Evolutionary conservation across 495 filamentous ascomycete species (phyloP), one percentile per base, ranked within the genome.

Genomic region (Penicillium pancosmium): DNA sequence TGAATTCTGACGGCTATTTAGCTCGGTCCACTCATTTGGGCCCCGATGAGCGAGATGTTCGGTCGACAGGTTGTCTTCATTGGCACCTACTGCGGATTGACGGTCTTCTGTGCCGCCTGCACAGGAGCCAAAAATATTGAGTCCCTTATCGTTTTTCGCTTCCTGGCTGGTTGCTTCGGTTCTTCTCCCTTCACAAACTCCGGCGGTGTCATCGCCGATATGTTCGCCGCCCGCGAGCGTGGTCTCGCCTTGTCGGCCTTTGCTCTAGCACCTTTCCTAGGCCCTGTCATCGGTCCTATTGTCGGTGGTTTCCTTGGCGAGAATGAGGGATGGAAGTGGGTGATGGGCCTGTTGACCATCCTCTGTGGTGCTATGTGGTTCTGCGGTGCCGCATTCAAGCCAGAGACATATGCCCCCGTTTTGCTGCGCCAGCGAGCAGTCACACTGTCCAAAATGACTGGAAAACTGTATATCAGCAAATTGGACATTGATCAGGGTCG

Each of bases 141-240:
- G 46, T 80, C 83, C 0, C 70, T 92, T 1, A 65, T 91, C 44
- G 76, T 91, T 55, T 78, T 91, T 33, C 86, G 89, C 21, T 90
- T 91, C 73, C 82, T 91, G 46, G 85, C 85, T n/a, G 86, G 89
- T 21, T 78, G 86, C 13, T 89, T 90, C 66, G 89, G 89, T 21
- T 84, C 84, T 4, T 86, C 86, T 0, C 81, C 86, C 11, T 62
- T 90, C 54, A 88, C 86, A 27, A 90, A 89, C 70, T 75, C 84
- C 11, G 86, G 86, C 13, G 86, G 86, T 50, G 82, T 89, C 27
- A 86, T 90, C 56, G 84, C 86, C 16, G 86, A 91, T 59, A 86
- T 89, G 78, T 90, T 89, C 60, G 62, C 71, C 18, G 80, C 82
- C 9, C 66, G 63, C 23, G 71, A 89, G 59, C 76, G 87, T 62